Conservation (phyloP, 2,329 filamentous ascomycete genomes). For the Neurospora sp. region DNA sequence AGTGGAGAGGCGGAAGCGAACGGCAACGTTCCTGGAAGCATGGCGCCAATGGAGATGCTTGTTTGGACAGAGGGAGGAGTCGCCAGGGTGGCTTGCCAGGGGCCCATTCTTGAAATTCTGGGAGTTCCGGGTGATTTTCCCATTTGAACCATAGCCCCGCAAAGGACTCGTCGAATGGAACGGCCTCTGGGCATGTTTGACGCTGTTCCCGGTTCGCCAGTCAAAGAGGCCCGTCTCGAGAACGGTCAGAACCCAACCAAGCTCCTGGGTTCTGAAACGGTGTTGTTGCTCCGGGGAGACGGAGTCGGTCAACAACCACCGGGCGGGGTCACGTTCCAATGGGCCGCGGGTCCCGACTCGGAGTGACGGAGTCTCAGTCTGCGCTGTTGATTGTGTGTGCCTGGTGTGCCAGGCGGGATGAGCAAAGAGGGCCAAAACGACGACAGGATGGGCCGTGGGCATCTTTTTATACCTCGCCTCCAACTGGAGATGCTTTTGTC, state of each 20-base stretch:
- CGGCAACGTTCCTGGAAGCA: constrained; percentile 1
- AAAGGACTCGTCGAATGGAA: background rate
- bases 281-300: background rate
- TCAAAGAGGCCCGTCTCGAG: background rate
- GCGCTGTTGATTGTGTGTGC: background rate
- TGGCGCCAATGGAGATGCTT: background rate
- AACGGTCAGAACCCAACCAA: background rate
- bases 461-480: background rate
- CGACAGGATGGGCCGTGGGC: background rate
- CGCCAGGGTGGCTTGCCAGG: background rate
- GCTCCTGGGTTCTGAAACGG: background rate
- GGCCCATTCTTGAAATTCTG: constrained; percentile 3
- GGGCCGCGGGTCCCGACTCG: background rate
- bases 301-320: background rate
- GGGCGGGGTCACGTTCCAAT: background rate
- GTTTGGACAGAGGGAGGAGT: background rate
- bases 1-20: background rate
- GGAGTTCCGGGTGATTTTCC: constrained; percentile 6
- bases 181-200: background rate
- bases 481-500: background rate
- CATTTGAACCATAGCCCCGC: constrained; percentile 2
- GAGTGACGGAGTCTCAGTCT: background rate
- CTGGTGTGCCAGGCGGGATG: background rate
- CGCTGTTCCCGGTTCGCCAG: background rate
- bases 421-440: background rate